Evolutionary conservation across 805 yeast genomes (phyloP).

Genomic region (Cyberlindnera suaveolens): DNA sequence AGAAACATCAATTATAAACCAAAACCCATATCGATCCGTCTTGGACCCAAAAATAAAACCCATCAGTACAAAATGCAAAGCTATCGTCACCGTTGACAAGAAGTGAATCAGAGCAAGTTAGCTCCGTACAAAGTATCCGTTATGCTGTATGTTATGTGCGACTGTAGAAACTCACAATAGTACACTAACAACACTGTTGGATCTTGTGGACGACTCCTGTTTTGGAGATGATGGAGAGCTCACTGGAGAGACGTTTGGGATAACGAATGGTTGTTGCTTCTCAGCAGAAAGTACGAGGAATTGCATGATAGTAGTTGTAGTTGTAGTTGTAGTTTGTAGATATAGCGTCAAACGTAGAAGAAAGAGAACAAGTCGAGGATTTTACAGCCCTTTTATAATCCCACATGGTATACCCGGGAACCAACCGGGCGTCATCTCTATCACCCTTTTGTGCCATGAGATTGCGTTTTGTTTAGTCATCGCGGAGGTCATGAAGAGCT

Average conservation of each 20-base stretch:
- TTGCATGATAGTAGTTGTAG: conserved; percentile 15
- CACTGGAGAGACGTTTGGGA: conserved; percentile 57
- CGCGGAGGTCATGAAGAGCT: conserved; percentile 3
- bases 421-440: no score
- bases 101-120: no score
- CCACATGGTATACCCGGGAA: no score
- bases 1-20: no score
- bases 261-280: conserved; percentile 55
- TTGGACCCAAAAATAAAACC: no score
- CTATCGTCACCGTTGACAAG: no score
- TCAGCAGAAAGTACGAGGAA: conserved; percentile 54
- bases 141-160: no score
- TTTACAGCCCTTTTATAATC: no score
- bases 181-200: conserved; percentile 1
- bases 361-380: background rate
- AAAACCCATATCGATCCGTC: no score
- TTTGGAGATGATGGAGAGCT: conserved; percentile 6
- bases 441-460: no score
- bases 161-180: background rate
- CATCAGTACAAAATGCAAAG: no score
- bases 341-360: background rate
- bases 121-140: no score
- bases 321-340: background rate
- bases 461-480: conserved; percentile 1
- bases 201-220: background rate